These are phyloP conservation scores for Pleurotus platypus DNA, from an alignment of 768 basidiomycete genomes.

Conservation along the genomic window DNA sequence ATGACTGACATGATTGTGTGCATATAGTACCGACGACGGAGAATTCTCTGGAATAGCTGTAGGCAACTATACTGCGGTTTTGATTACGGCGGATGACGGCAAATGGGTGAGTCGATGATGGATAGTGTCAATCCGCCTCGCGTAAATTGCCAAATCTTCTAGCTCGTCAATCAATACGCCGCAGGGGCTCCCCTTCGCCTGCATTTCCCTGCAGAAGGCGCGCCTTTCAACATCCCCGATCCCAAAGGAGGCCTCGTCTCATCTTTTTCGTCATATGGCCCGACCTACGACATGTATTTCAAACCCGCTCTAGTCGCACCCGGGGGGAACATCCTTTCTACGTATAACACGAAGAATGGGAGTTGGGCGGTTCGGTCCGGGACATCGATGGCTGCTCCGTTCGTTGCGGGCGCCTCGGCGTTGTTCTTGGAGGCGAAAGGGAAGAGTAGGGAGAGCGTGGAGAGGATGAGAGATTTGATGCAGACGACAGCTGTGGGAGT, in stretches of 20 bases:
- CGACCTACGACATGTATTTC: slow-evolving; percentile 37
- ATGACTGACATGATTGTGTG: too few relatives aligned
- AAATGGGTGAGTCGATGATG: slow-evolving; percentile 37
- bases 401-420: slow-evolving; percentile 37
- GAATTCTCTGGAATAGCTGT: slow-evolving; percentile 40
- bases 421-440: slow-evolving; percentile 36
- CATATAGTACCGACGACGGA: slow-evolving; percentile 37
- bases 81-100: slow-evolving; percentile 57
- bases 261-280: slow-evolving; percentile 36
- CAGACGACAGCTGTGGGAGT: slow-evolving; percentile 46
- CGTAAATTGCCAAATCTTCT: slow-evolving; percentile 16
- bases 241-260: slow-evolving; percentile 51
- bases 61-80: slow-evolving; percentile 40
- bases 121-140: neutral
- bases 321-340: slow-evolving; percentile 46
- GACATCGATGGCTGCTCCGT: slow-evolving; percentile 38
- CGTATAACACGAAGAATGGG: slow-evolving; percentile 34
- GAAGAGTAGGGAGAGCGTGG: slow-evolving; percentile 11
- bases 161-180: slow-evolving; percentile 29
- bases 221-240: slow-evolving; percentile 37
- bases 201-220: slow-evolving; percentile 29
- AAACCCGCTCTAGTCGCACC: slow-evolving; percentile 45
- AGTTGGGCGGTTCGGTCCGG: slow-evolving; percentile 34
- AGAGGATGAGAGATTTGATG: slow-evolving; percentile 27
- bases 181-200: slow-evolving; percentile 22